Evolutionary conservation across 2,329 filamentous ascomycete genomes (phyloP).

Genomic region (Aspergillus hiratsukae): DNA sequence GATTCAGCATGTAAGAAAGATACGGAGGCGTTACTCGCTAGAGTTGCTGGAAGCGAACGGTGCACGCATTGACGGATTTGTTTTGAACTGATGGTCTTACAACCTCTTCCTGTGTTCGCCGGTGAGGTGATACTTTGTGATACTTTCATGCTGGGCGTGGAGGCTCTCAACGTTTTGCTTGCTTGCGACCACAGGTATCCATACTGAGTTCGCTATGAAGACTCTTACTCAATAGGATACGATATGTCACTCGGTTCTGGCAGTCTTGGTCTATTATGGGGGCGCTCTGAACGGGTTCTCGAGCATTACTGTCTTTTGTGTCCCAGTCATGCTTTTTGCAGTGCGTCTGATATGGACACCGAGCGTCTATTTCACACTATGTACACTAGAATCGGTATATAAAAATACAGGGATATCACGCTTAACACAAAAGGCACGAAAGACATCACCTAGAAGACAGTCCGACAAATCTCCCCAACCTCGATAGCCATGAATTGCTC

Average conservation of each 20-base stretch:
- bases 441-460: conserved; percentile 14
- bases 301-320: not conserved
- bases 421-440: not conserved
- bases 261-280: not conserved
- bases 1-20: conserved; percentile 45
- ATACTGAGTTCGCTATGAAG: not conserved
- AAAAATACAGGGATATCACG: conserved; percentile 4
- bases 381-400: conserved; percentile 20
- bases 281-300: not conserved
- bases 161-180: not conserved
- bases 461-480: conserved; percentile 40
- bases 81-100: not conserved
- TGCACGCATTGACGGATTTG: not conserved
- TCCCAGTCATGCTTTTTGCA: conserved; percentile 4
- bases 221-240: not conserved
- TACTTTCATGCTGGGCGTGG: not conserved
- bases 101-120: not conserved
- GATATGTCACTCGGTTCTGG: not conserved
- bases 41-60: not conserved
- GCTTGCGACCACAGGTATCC: not conserved
- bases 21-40: not conserved
- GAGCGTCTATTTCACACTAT: conserved; percentile 13
- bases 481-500: conserved; percentile 57
- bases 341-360: conserved; percentile 3
- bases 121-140: not conserved